Evolutionary conservation across 148 eudicot species (phyloP).

Genomic region (Arbutus unedo): DNA sequence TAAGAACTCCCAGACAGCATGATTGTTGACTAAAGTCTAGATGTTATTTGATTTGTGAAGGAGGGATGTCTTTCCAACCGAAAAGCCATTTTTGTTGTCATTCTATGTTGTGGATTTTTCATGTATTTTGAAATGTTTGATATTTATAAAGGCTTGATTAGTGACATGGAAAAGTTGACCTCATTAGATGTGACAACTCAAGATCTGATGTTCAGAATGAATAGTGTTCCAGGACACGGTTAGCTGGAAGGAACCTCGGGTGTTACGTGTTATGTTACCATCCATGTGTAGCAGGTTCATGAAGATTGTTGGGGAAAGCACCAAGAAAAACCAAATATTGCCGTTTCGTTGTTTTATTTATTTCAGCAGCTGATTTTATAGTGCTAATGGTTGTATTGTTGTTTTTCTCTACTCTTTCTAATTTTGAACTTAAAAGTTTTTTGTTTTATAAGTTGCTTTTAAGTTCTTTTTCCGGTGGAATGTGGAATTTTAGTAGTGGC

Average conservation of each 20-base stretch:
- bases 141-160: not conserved
- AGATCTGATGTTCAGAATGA: not conserved
- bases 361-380: not conserved
- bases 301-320: not conserved
- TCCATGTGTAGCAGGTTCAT: not conserved
- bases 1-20: not conserved
- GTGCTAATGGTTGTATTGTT: not conserved
- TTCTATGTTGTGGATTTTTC: not conserved
- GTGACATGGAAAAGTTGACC: not conserved
- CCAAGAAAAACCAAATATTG: not conserved
- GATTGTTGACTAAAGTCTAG: not conserved
- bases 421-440: not conserved
- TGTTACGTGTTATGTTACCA: not conserved
- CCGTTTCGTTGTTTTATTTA: not conserved
- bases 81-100: not conserved
- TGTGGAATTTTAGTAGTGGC: not conserved
- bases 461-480: not conserved
- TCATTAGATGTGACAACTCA: not conserved
- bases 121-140: not conserved
- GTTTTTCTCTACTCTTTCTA: not conserved
- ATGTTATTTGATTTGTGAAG: not conserved
- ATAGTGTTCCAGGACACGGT: not conserved
- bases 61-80: not conserved
- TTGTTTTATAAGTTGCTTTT: not conserved
- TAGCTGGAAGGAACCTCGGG: not conserved